Conservation (phyloP, 441 rosid species). For the Theobroma grandiflorum region DNA sequence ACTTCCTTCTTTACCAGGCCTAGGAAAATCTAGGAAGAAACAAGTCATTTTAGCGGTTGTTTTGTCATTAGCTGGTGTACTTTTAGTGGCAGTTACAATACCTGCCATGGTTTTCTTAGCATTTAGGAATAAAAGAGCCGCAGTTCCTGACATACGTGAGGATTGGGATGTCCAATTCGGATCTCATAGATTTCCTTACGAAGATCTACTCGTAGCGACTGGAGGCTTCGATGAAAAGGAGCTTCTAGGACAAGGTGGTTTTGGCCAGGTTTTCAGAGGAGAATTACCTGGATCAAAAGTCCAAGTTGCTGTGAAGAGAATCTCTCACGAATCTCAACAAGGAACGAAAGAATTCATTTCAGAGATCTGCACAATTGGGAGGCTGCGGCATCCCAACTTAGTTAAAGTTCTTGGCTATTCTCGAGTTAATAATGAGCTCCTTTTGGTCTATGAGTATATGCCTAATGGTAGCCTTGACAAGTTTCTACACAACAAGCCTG, state of each 20-base stretch:
- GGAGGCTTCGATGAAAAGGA: not conserved
- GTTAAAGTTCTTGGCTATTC: constrained; percentile 66
- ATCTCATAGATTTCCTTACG: not conserved
- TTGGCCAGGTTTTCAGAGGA: constrained; percentile 61
- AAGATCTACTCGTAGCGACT: not conserved
- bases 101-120: constrained; percentile 8
- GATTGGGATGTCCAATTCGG: constrained; percentile 46
- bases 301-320: constrained; percentile 58
- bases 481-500: constrained; percentile 39
- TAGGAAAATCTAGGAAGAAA: constrained; percentile 25
- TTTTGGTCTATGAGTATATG: constrained; percentile 70
- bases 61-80: constrained; percentile 28
- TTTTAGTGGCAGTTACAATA: constrained; percentile 14
- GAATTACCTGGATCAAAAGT: constrained; percentile 35
- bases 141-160: constrained; percentile 46
- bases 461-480: constrained; percentile 74
- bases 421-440: constrained; percentile 50
- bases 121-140: constrained; percentile 32
- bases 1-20: constrained; percentile 45
- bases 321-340: constrained; percentile 57
- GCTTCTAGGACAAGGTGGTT: constrained; percentile 44
- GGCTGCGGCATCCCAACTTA: constrained; percentile 58
- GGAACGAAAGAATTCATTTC: constrained; percentile 68
- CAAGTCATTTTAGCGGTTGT: constrained; percentile 32
- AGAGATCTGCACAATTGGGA: constrained; percentile 60